Base-by-base conservation (phyloP, 1,139 yeast genomes). In the Yamadazyma pseudoaaseri region DNA sequence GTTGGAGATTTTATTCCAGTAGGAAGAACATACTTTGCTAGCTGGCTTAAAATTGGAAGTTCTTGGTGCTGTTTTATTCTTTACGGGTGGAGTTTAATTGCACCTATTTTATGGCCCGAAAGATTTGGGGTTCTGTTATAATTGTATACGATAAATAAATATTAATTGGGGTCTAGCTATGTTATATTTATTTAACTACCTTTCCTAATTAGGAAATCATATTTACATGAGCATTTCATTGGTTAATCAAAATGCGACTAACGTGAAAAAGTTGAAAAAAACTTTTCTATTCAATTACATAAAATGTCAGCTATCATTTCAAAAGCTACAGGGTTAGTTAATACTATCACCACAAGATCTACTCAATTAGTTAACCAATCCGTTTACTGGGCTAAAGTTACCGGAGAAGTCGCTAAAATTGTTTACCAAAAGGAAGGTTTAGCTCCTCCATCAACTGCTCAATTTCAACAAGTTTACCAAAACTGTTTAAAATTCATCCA, bases 1-100 rank as follows among this genome's bases (percentile, higher is more conserved):
- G 74, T 79, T 32, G 96, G 95, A 6, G 95, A 87, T 44, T 94
- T 94, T 54, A 82, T 89, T 6, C 98, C 98, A 0, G 98, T 94
- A 5, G 99, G 99, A 1, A 72, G 98, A 55, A 92, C 98, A 0
- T 90, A 90, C 58, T 92, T 92, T 56, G 84, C 94, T 41, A 81
- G 96, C 10, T 89, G 97, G 96, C 89, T 90, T 35, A 92, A 92
- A 62, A 86, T 92, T 39, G 70, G 85, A 16, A 81, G 95, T 52
- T 85, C 97, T 2, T 89, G 97, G 96, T 78, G 86, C 20, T 94
- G 98, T 55, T 92, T 81, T 54, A 62, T 70, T 6, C 70, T 94
- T 33, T 94, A 90, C 52, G 81, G 83, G 1, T 92, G 98, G 98
- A 86, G 95, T 11, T 64, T 92, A 41, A 58, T 86, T 8, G 98